Evolutionary conservation across 2,329 filamentous ascomycete genomes (phyloP).

Genomic region (Claviceps cyperi): DNA sequence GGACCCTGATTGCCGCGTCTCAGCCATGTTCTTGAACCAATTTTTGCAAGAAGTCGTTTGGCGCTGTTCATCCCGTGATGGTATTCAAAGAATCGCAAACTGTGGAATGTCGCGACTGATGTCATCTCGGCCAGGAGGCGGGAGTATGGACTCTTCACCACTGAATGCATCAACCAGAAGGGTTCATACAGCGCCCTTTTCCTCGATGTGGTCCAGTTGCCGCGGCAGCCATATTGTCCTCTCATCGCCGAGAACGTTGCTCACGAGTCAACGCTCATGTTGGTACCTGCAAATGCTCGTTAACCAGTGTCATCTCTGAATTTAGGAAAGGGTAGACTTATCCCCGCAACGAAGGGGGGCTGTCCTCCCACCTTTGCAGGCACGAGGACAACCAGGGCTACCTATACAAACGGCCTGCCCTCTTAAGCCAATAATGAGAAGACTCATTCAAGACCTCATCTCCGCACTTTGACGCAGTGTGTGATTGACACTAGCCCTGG

Average conservation of each 20-base stretch:
- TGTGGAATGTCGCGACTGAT: too few relatives aligned
- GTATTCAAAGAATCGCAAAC: too few relatives aligned
- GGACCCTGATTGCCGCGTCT: constrained; percentile 20
- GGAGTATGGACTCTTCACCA: too few relatives aligned
- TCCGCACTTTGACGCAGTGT: not conserved
- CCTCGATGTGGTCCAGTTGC: not conserved
- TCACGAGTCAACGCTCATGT: not conserved
- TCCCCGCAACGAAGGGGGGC: constrained; percentile 32
- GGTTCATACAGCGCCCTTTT: not conserved
- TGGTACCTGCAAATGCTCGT: not conserved
- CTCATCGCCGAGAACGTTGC: not conserved
- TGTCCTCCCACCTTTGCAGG: constrained; percentile 36
- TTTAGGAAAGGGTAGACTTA: constrained; percentile 26
- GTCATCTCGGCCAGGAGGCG: too few relatives aligned
- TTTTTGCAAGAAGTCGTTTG: too few relatives aligned
- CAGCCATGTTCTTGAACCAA: too few relatives aligned
- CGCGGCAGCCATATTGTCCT: not conserved
- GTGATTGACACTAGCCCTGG: constrained; percentile 26
- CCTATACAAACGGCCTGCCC: constrained; percentile 24
- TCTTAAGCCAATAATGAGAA: constrained; percentile 12
- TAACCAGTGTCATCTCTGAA: constrained; percentile 1
- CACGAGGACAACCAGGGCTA: constrained; percentile 34
- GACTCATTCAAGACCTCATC: not conserved
- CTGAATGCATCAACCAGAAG: not conserved
- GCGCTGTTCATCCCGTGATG: too few relatives aligned